Evolutionary conservation across 2,329 filamentous ascomycete genomes (phyloP).

Genomic region (Lachnum nothofagi): DNA sequence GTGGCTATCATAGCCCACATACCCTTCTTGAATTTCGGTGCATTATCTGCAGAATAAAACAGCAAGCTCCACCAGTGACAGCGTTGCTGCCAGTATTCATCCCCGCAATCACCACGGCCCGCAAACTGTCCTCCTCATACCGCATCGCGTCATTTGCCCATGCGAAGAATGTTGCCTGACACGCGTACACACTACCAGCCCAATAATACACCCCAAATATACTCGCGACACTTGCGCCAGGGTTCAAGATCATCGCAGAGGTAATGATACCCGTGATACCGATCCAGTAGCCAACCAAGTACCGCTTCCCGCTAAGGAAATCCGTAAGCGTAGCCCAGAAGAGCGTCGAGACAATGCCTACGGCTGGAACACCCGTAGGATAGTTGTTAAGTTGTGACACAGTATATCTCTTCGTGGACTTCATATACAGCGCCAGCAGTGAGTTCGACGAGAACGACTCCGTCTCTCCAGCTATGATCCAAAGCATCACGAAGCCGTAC

Average conservation of each 20-base stretch:
- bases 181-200: conserved; percentile 65
- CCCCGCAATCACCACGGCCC: conserved; percentile 62
- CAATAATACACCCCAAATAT: conserved; percentile 67
- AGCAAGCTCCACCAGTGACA: conserved; percentile 71
- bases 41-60: conserved; percentile 63
- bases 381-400: conserved; percentile 49
- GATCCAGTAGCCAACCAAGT: conserved; percentile 63
- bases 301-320: conserved; percentile 56
- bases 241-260: conserved; percentile 52
- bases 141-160: conserved; percentile 67
- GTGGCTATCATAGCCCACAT: conserved; percentile 59
- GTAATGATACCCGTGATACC: conserved; percentile 59
- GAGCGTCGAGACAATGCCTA: conserved; percentile 50
- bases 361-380: conserved; percentile 47
- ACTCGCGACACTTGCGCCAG: conserved; percentile 38
- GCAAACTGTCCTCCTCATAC: conserved; percentile 56
- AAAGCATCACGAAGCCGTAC: conserved; percentile 62
- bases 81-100: conserved; percentile 68
- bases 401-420: conserved; percentile 41
- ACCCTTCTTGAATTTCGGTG: conserved; percentile 42
- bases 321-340: conserved; percentile 68
- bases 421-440: conserved; percentile 48
- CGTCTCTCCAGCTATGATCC: conserved; percentile 66
- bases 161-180: conserved; percentile 69
- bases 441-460: conserved; percentile 66